Evolutionary conservation across 345 rosid genomes (phyloP).

Genomic region (Adansonia digitata): DNA sequence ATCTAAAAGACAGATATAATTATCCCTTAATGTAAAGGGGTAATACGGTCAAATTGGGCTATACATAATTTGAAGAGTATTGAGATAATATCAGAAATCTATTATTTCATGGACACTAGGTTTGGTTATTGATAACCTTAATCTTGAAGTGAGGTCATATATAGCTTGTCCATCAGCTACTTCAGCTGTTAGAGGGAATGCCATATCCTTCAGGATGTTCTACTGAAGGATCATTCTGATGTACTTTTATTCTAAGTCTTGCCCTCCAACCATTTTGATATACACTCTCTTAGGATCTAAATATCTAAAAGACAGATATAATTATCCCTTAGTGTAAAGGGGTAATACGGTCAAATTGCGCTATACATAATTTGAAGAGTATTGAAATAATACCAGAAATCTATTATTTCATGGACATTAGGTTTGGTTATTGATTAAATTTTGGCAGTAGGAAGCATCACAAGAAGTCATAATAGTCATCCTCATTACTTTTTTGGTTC

Average conservation of each 20-base stretch:
- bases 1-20: background rate
- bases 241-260: too few relatives aligned
- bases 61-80: background rate
- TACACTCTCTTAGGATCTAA: background rate
- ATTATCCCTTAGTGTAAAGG: background rate
- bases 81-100: too few relatives aligned
- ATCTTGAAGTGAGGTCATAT: background rate
- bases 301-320: background rate
- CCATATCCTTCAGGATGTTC: background rate
- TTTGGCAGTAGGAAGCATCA: conserved; percentile 4
- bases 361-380: background rate
- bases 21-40: background rate
- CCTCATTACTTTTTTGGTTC: background rate
- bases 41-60: background rate
- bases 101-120: too few relatives aligned
- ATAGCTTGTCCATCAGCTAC: too few relatives aligned
- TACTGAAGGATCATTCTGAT: background rate
- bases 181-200: background rate
- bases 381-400: background rate
- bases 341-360: background rate
- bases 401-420: conserved; percentile 6
- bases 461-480: background rate
- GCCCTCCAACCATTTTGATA: background rate
- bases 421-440: background rate
- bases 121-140: too few relatives aligned